Percentiles rank a stretch among this genome's conserved stretches.
Evolutionary conservation across 257 asterid species (phyloP).

Genomic region (Primulina huaijiensis): DNA sequence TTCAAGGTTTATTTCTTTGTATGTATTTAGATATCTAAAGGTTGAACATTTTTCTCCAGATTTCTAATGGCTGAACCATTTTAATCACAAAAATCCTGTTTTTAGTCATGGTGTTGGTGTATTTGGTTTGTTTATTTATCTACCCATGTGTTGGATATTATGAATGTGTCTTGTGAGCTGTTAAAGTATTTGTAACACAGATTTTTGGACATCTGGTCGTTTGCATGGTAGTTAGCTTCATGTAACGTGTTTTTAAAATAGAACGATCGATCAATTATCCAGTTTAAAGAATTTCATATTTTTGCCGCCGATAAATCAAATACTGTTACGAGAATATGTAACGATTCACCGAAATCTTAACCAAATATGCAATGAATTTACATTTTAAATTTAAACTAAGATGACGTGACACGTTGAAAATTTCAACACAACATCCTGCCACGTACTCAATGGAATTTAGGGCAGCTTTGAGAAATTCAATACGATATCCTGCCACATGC

Average conservation of each 20-base stretch:
- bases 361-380: slow-evolving; percentile 7
- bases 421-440: neutral
- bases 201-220: slow-evolving; percentile 17
- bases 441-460: neutral
- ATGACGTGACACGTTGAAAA: neutral
- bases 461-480: neutral
- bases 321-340: neutral
- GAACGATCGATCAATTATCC: neutral
- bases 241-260: neutral
- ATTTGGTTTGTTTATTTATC: slow-evolving; percentile 11
- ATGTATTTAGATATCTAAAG: slow-evolving; percentile 18
- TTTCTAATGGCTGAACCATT: slow-evolving; percentile 16
- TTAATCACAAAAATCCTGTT: neutral
- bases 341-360: slow-evolving; percentile 3
- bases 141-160: neutral
- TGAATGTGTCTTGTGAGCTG: slow-evolving; percentile 8
- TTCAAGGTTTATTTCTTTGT: neutral
- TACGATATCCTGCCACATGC: neutral
- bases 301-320: slow-evolving; percentile 2
- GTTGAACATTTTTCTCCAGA: neutral
- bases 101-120: slow-evolving; percentile 4
- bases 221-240: slow-evolving; percentile 14
- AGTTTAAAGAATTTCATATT: slow-evolving; percentile 3
- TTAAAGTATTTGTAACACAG: slow-evolving; percentile 1
- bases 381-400: neutral